Percentiles rank a stretch among this genome's conserved stretches.
These are phyloP conservation scores for Corniculantispora saksenae DNA, from an alignment of 2,329 filamentous ascomycete genomes.

Conservation along the genomic window DNA sequence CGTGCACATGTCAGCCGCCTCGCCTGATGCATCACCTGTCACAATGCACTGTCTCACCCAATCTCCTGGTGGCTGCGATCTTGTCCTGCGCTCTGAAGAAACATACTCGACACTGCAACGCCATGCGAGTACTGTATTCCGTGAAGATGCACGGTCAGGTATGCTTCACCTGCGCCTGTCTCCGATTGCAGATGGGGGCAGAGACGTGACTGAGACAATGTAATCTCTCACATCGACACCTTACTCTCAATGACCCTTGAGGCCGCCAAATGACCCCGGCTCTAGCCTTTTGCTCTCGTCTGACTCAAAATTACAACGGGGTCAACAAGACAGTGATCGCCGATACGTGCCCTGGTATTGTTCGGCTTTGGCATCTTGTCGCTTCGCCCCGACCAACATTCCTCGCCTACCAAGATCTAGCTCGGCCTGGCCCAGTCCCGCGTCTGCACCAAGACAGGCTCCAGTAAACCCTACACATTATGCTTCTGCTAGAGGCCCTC, in stretches of 20 bases:
- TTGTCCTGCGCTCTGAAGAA: neutral
- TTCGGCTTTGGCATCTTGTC: neutral
- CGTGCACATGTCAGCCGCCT: neutral
- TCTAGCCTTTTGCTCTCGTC: neutral
- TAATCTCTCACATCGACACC: too few relatives aligned
- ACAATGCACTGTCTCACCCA: neutral
- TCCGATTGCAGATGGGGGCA: conserved; percentile 1
- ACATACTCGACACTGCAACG: neutral
- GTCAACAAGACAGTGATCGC: neutral
- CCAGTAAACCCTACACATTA: neutral
- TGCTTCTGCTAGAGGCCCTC: too few relatives aligned
- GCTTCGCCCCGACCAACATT: neutral
- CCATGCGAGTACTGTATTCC: neutral
- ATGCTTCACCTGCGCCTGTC: neutral
- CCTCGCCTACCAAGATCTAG: neutral
- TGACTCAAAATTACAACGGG: neutral
- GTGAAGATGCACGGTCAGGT: neutral
- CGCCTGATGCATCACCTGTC: neutral
- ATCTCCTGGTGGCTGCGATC: neutral
- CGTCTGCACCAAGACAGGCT: neutral
- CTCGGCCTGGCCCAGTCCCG: neutral
- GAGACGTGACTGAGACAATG: conserved; percentile 1
- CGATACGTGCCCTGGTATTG: neutral
- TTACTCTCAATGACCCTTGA: neutral
- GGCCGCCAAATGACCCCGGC: neutral